Evolutionary conservation across 306 rosid species (phyloP), one percentile per base, ranked within the genome.

Genomic region (Corylus heterophylla): DNA sequence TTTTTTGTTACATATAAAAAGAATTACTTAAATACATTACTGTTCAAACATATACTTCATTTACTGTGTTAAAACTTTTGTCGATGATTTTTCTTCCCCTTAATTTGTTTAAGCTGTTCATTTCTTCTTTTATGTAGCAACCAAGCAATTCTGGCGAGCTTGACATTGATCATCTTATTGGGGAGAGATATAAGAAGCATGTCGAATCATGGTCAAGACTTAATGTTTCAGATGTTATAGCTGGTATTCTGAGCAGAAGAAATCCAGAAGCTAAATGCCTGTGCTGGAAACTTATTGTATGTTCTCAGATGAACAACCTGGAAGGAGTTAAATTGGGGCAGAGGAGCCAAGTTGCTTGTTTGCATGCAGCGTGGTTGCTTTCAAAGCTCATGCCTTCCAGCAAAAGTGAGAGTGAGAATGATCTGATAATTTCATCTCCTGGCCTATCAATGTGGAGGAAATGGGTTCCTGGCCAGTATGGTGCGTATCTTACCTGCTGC

Each of bases 391-490:
- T 90, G 89, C 92, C 98, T 79, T 74, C 82, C 51, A 45, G 73
- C 4, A 74, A 70, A 74, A 42, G 51, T 42, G 83, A 83, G 42
- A 76, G 64, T 37, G 82, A 87, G 54, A 85, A 83, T 54, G 88
- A 76, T 84, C 83, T 87, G 74, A 61, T 91, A 71, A 42, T 87
- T 87, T 89, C 97, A 49, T 88, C 89, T 64, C 85, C 93, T 79
- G 97, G 91, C 63, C 78, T 87, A 74, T 85, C 92, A 16, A 83
- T 91, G 73, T 95, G 99, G 98, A 91, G 83, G 88, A 91, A 93
- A 73, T 90, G 98, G 94, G 54, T 86, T 81, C 62, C 68, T 72
- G 67, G 75, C 76, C 86, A 86, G 82, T 79, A 79, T 67, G 89
- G 75, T 77, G 56, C 76, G 22, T 85, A 90, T 84, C 82, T 79